phyloP scores from a whole-genome alignment of 1,139 yeast species.

The Candida tunisiensis region DNA sequence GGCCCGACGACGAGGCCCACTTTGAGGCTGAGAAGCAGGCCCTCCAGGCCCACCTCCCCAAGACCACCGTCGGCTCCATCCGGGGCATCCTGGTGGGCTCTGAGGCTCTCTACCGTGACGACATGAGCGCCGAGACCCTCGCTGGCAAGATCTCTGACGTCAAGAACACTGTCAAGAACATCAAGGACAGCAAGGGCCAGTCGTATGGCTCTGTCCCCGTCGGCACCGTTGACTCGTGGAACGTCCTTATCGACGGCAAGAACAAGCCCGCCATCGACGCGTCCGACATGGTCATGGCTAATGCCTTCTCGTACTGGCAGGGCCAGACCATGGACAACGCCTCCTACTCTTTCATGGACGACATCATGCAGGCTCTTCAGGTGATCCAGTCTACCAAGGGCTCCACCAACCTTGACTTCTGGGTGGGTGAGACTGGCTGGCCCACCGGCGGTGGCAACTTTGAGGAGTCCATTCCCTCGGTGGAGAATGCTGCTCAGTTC shows the following conservation, averaged over 20 bases:
- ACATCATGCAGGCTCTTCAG: slow-evolving; percentile 91
- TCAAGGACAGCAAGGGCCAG: slow-evolving; percentile 68
- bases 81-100: slow-evolving; percentile 75
- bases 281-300: slow-evolving; percentile 73
- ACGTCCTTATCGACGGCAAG: slow-evolving; percentile 66
- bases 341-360: slow-evolving; percentile 83
- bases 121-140: slow-evolving; percentile 25
- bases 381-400: slow-evolving; percentile 74
- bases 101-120: slow-evolving; percentile 73
- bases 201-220: slow-evolving; percentile 58
- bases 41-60: slow-evolving; percentile 11
- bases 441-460: slow-evolving; percentile 75
- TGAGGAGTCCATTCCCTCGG: slow-evolving; percentile 35
- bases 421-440: slow-evolving; percentile 99
- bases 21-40: slow-evolving; percentile 16
- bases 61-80: slow-evolving; percentile 18
- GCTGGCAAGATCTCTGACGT: slow-evolving; percentile 46
- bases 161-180: slow-evolving; percentile 37
- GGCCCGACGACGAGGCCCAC: slow-evolving; percentile 16
- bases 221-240: slow-evolving; percentile 96
- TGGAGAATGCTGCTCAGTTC: slow-evolving; percentile 55
- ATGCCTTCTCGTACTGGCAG: slow-evolving; percentile 98
- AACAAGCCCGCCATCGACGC: slow-evolving; percentile 55
- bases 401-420: slow-evolving; percentile 64
- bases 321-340: slow-evolving; percentile 69